These are phyloP conservation scores for Madurella fahalii DNA, from an alignment of 2,329 filamentous ascomycete species.

Conservation along the genomic window DNA sequence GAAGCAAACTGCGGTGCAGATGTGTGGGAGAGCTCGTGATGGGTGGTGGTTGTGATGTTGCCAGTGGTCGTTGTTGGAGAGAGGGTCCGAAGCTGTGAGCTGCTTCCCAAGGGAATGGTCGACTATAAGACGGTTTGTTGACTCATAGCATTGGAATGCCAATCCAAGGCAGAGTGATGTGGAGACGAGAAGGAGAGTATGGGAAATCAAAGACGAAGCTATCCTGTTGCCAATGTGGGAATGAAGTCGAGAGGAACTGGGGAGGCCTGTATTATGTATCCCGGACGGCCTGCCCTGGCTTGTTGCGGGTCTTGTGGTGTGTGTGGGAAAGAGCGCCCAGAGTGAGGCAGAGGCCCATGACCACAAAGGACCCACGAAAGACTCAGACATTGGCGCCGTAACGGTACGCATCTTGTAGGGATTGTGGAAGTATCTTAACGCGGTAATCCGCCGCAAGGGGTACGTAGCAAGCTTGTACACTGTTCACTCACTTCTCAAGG, in stretches of 20 bases:
- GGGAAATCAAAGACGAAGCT: slow-evolving; percentile 22
- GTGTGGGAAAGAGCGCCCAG: slow-evolving; percentile 16
- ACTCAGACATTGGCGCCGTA: slow-evolving; percentile 24
- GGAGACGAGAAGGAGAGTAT: slow-evolving; percentile 21
- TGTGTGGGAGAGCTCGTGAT: background rate
- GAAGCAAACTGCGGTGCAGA: background rate
- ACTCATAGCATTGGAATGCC: slow-evolving; percentile 22
- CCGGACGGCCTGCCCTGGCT: slow-evolving; percentile 19
- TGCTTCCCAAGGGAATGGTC: slow-evolving; percentile 16
- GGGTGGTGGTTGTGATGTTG: slow-evolving; percentile 3
- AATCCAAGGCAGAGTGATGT: slow-evolving; percentile 14
- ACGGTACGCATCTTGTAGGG: slow-evolving; percentile 17
- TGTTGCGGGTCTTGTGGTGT: slow-evolving; percentile 8
- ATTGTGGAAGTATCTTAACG: slow-evolving; percentile 15
- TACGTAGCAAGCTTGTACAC: slow-evolving; percentile 20
- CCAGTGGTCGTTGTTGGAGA: slow-evolving; percentile 7
- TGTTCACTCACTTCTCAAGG: slow-evolving; percentile 12
- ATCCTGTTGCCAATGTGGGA: slow-evolving; percentile 19
- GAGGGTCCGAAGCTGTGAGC: slow-evolving; percentile 8
- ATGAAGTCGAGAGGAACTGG: slow-evolving; percentile 24
- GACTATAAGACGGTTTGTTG: slow-evolving; percentile 25
- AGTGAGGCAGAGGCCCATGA: slow-evolving; percentile 26
- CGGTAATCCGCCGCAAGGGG: slow-evolving; percentile 6
- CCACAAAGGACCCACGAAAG: slow-evolving; percentile 27
- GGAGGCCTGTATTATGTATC: slow-evolving; percentile 26